Conservation (phyloP, 1,284 basidiomycete species). For the Athelia psychrophila region DNA sequence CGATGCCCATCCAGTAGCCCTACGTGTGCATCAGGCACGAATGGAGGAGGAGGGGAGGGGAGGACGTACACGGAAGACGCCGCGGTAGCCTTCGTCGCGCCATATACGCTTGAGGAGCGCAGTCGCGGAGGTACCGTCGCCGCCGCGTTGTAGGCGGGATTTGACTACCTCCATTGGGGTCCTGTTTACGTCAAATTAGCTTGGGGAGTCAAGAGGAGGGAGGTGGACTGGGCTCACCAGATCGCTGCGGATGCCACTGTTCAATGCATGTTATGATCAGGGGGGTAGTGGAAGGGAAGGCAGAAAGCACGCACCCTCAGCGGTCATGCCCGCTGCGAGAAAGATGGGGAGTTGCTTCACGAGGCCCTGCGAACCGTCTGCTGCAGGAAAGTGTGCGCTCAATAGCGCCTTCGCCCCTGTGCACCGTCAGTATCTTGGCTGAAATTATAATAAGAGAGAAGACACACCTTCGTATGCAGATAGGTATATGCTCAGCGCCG, state of each 20-base stretch:
- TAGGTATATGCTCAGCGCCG: neutral
- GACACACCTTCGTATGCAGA: neutral
- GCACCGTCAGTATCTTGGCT: neutral
- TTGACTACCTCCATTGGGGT: conserved; percentile 1
- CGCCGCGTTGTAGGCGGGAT: neutral
- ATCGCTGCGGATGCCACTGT: neutral
- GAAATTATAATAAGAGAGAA: neutral
- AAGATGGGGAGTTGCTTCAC: neutral
- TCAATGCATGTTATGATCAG: neutral
- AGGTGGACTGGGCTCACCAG: neutral
- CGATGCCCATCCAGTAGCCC: neutral
- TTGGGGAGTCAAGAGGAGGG: neutral
- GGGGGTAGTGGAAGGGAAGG: no score
- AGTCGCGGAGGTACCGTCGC: neutral
- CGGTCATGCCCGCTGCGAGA: neutral
- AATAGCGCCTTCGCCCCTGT: neutral
- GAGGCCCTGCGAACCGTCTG: neutral
- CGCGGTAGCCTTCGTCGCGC: neutral
- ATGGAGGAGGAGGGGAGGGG: neutral
- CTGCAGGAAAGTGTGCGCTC: neutral
- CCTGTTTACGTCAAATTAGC: neutral
- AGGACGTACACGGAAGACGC: neutral
- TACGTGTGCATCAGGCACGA: neutral
- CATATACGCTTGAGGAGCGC: neutral
- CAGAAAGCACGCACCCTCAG: neutral